Evolutionary conservation across 179 eudicot genomes (phyloP), one percentile per base, ranked within the genome.

Genomic region (Patellifolia procumbens): DNA sequence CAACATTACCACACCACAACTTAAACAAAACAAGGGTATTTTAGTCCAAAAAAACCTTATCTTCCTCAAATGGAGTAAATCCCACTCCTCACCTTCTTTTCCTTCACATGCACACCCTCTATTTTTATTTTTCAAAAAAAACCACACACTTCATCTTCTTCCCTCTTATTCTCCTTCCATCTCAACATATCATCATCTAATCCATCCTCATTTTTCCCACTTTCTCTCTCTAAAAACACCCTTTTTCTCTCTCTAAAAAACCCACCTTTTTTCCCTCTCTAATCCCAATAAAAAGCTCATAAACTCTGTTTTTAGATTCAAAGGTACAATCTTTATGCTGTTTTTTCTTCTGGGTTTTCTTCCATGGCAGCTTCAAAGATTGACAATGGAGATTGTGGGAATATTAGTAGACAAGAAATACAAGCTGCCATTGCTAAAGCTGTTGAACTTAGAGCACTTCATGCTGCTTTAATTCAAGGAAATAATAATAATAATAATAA

Each of bases 361-460:
- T 68, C n/a, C 8, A 90, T 88, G 92, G 89, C 81, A 42, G 65
- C 83, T 39, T 39, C 78, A 64, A 66, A 62, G 28, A 52, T 31
- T 64, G 55, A 63, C 1, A 28, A 58, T 34, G 78, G 26, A 51
- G 42, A 73, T 43, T 84, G 52, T 64, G 83, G 81, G 22, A 68
- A 75, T 34, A 56, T 85, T 35, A 88, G 77, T 20, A 88, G 91
- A 77, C 73, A 87, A 79, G 90, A 89, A 20, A 85, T 94, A 81
- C 78, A 89, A 80, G 87, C 84, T 31, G 96, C 98, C 82, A 88
- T 92, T 72, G 91, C 89, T 24, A 94, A 94, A 79, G 91, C 96
- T 0, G 89, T 87, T 37, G 97, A 94, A 87, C 91, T 94, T 20
- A 81, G 98, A 80, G 93, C 97, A 42, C 83, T 93, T 69, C 97